A percentile compares a stretch with the other conserved stretches of the same genome.
Evolutionary conservation across 768 basidiomycete species (phyloP).

Genomic region (Russula olivacea): DNA sequence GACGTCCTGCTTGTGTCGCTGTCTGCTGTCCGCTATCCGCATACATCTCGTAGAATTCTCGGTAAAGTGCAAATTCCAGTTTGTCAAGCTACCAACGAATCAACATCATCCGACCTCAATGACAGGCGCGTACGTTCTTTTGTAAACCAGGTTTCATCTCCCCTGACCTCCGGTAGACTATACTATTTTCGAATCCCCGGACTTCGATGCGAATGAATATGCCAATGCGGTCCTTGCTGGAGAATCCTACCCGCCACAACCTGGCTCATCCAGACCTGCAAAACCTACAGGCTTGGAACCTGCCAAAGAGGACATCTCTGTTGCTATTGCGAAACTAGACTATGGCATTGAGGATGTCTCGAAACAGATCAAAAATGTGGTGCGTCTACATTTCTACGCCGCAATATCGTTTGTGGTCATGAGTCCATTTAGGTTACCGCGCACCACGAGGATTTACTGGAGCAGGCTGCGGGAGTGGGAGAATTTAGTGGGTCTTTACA

Average conservation of each 20-base stretch:
- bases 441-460: constrained; percentile 77
- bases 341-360: constrained; percentile 88
- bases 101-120: background rate
- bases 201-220: constrained; percentile 86
- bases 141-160: constrained; percentile 1
- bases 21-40: background rate
- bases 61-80: background rate
- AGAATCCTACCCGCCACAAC: constrained; percentile 57
- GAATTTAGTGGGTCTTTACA: constrained; percentile 65
- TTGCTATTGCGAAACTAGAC: constrained; percentile 82
- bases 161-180: constrained; percentile 48
- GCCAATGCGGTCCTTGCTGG: constrained; percentile 87
- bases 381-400: constrained; percentile 38
- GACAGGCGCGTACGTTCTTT: constrained; percentile 24
- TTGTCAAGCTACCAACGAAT: background rate
- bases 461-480: constrained; percentile 71
- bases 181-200: constrained; percentile 59
- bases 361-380: constrained; percentile 81
- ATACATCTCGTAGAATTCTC: background rate
- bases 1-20: background rate
- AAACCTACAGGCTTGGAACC: constrained; percentile 44
- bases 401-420: background rate
- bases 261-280: constrained; percentile 28
- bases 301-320: constrained; percentile 80
- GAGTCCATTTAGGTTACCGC: constrained; percentile 54